Evolutionary conservation across 352 stramenopile genomes (phyloP), one percentile per base, ranked within the genome.

Genomic region (Pelagophyceae sp.): DNA sequence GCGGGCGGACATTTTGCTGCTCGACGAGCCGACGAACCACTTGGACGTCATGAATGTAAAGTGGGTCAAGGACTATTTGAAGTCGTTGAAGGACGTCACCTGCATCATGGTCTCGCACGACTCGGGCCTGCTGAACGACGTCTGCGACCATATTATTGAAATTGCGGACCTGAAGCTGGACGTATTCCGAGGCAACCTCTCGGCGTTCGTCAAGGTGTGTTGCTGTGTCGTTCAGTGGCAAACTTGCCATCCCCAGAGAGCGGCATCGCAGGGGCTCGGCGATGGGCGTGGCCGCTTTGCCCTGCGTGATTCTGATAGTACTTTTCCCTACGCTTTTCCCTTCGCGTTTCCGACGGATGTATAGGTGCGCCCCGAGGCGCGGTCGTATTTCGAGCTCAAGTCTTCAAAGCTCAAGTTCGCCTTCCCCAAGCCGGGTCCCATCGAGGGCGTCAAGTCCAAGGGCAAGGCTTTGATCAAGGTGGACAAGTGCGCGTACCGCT

Each of bases 61-160:
- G 51, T 99, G 94, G 94, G 86, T 99, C 35, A 96, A 97, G 79
- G 90, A 93, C 77, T 99, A 98, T 88, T 78, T 98, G 35, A 96
- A 97, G 86, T 94, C 89, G 31, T 88, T 98, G 38, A 92, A 90
- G 35, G 86, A 93, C 75, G 95, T 98, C 78, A 98, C 94, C 51
- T 90, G 90, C 79, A 93, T 98, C 82, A 93, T 98, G 76, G 94
- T 98, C 75, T 98, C 92, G 63, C 95, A 99, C 87, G 94, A 99
- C 87, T 97, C 92, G 20, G 91, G 91, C 45, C 93, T 99, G 72
- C 84, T 99, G 29, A 96, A 98, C 85, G 92, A 97, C 76, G 96
- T 96, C 80, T 98, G 93, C 86, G 96, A 93, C 38, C 89, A 98
- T 85, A 96, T 98, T 78, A 87, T 98, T 61, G 90, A 97, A 78